Evolutionary conservation across 2,329 filamentous ascomycete genomes (phyloP), one percentile per base, ranked within the genome.

Genomic region (Geosmithia putterillii): DNA sequence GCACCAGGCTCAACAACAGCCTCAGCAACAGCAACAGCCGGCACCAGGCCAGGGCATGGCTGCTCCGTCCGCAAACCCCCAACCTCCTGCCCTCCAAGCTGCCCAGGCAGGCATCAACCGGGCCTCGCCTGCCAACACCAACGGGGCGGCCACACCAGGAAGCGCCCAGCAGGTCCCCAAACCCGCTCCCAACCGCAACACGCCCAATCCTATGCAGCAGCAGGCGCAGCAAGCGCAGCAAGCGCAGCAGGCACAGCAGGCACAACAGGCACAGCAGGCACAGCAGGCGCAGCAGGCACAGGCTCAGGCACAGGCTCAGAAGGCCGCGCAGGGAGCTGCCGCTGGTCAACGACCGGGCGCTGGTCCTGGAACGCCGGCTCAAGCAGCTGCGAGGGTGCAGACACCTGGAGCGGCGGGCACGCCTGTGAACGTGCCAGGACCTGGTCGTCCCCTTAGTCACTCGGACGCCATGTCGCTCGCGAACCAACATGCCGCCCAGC

Each of bases 401-500:
- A 38, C 45, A 37, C 22, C 45, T 20, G 20, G 34, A 20, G 15
- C 42, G 15, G 19, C 43, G 19, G 28, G 28, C 10, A 41, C 45
- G 18, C 35, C 41, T 4, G 46, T 42, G 12, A 28, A 41, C 10
- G 41, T 42, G n/a, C 18, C 40, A 6, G 46, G 46, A 8, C 44
- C 45, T 10, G 35, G 34, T 19, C 44, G 43, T 22, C 40, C 46
- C 7, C 42, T 48, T 39, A 47, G 45, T 37, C 46, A 48, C 39
- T 42, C 46, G 9, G 43, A 41, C 19, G 42, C 48, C 22, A 37
- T 48, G 28, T 44, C 41, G 12, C 42, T 50, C 17, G 46, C 48
- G 17, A 48, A 46, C 32, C 41, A 44, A 36, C 43, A 43, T 15
- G 40, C 44, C 12, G 44, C 38, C 71, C 38, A 25, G 45, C 50